Conservation (phyloP, 164 flowering plant species). For the Vitis labrusca region DNA sequence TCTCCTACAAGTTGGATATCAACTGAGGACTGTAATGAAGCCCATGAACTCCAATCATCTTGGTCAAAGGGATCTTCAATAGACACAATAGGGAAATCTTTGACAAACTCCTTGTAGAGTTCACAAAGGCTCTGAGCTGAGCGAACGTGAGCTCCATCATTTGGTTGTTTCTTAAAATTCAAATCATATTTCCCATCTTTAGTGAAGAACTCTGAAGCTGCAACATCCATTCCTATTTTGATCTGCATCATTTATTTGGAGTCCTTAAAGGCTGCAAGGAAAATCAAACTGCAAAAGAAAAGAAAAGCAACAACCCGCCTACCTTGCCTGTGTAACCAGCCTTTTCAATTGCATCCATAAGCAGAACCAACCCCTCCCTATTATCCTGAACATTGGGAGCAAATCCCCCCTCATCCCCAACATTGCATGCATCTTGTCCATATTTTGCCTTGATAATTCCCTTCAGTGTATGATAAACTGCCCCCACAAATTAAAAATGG, state of each 20-base stretch:
- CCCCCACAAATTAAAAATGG: slow-evolving; percentile 4
- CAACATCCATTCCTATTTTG: slow-evolving; percentile 98
- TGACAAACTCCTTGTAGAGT: slow-evolving; percentile 81
- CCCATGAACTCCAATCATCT: slow-evolving; percentile 97
- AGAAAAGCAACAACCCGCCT: background rate
- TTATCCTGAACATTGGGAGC: slow-evolving; percentile 98
- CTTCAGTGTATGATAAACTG: slow-evolving; percentile 90
- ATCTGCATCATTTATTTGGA: slow-evolving; percentile 51
- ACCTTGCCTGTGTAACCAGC: slow-evolving; percentile 99
- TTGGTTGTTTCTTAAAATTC: slow-evolving; percentile 91
- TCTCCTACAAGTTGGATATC: slow-evolving; percentile 96
- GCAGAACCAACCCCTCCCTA: slow-evolving; percentile 87
- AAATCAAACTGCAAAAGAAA: slow-evolving; percentile 1
- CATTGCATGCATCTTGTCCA: slow-evolving; percentile 99
- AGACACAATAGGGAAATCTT: slow-evolving; percentile 95
- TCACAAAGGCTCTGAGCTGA: slow-evolving; percentile 67
- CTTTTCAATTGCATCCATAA: slow-evolving; percentile 89
- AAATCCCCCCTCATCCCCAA: slow-evolving; percentile 99
- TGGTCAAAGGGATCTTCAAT: slow-evolving; percentile 99
- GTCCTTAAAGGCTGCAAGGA: background rate
- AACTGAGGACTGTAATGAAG: slow-evolving; percentile 74
- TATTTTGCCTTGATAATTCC: slow-evolving; percentile 87
- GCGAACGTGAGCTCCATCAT: slow-evolving; percentile 82
- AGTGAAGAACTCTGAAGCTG: slow-evolving; percentile 89
- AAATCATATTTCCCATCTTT: slow-evolving; percentile 84